Evolutionary conservation across 495 filamentous ascomycete species (phyloP), one percentile per base, ranked within the genome.

Genomic region (Hypoxylon fragiforme): DNA sequence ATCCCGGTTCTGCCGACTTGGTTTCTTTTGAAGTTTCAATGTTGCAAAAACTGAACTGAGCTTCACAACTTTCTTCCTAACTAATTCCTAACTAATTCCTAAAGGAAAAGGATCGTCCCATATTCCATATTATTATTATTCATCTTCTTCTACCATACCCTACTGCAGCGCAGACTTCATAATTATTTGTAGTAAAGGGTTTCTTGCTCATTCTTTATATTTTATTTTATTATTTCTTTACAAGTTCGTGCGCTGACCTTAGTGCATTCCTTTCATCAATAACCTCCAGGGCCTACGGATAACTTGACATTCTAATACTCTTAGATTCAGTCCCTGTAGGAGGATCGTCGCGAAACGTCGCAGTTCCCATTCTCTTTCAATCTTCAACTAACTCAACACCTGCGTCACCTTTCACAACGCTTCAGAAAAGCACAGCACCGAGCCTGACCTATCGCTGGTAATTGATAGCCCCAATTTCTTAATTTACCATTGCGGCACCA

Each of bases 111-210:
- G 15, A 32, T 28, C 46, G 26, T 14, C 46, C 43, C 48, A 40
- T 32, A 20, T 12, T n/a, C 13, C 3, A 24, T 37, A 51, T 40
- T 46, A 41, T 12, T 41, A 34, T 50, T 54, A 20, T 50, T 47
- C 30, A 28, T 26, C 40, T 43, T 30, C 50, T 37, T 13, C 18
- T 37, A 9, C 31, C 7, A 30, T 30, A 7, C n/a, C 38, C 44
- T 39, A 54, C 57, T 61, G 57, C 57, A 60, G 57, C 42, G 57
- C 57, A 61, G 51, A 61, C 37, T 39, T 36, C 44, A 28, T 44
- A 22, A 35, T 43, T 37, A 51, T 30, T 54, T 14, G 26, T 50
- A 55, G 44, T 54, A 46, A 38, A 30, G 47, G 47, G 24, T 28
- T 28, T 44, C 3, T 36, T 47, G 37, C 32, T 53, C 38, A 8